Evolutionary conservation across 2,329 filamentous ascomycete genomes (phyloP), one percentile per base, ranked within the genome.

Genomic region (Fusarium paranaense): DNA sequence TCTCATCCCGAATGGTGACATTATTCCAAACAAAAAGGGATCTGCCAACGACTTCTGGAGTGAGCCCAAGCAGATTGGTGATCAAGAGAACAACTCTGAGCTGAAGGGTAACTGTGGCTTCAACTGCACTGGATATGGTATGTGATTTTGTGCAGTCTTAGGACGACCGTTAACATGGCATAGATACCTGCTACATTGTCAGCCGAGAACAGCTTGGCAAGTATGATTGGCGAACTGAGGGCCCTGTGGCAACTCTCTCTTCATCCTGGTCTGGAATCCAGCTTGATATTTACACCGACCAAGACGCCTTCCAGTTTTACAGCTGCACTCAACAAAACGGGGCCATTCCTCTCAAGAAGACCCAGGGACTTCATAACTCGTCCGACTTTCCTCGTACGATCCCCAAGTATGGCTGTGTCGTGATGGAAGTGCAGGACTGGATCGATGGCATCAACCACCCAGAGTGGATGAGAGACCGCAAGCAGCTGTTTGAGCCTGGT

Each of bases 391-490:
- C 90, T 5, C 86, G 91, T 40, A 89, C 89, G 9, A 92, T 95
- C 30, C 88, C 90, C 65, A 81, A 95, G 85, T 94, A 95, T 80
- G 95, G 94, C 35, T 98, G 96, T 82, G 80, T 98, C 30, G 96
- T 98, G 58, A 89, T 98, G 82, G 96, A 98, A 85, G 94, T 97
- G 14, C 90, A 98, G 87, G 95, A 97, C 82, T 98, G 91, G 90
- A 97, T 98, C 79, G 95, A 97, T 81, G 95, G 89, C 30, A 97
- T 98, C 84, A 98, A 98, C 84, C 90, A 97, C 77, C 95, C 95
- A 0, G 90, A 95, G 82, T 98, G 96, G 96, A 91, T 91, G 68
- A 90, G 95, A 64, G 83, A 86, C 56, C 80, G 79, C 63, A 91
- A 88, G 83, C 90, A 92, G 79, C 84, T 93, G 69, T 92, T 84